Evolutionary conservation across 2,329 filamentous ascomycete genomes (phyloP).

Genomic region (Xylariales sp.): DNA sequence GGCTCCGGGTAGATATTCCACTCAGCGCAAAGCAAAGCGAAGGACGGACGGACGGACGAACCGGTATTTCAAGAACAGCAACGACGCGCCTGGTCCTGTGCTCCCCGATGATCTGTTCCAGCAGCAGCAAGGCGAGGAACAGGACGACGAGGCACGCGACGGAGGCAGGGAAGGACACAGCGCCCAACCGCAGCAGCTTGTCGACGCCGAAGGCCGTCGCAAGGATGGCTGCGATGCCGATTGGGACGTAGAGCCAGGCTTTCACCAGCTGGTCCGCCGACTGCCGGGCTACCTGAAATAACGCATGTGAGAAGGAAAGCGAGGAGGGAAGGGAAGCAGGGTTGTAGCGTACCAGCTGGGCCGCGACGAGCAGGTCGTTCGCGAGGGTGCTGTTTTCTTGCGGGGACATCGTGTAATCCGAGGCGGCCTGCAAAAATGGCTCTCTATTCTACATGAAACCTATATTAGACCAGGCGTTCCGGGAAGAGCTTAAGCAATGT

Average conservation of each 20-base stretch:
- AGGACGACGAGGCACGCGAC: constrained; percentile 68
- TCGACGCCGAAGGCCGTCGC: constrained; percentile 58
- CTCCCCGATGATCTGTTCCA: constrained; percentile 60
- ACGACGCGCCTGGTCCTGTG: constrained; percentile 61
- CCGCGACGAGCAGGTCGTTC: constrained; percentile 16
- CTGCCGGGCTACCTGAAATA: constrained; percentile 36
- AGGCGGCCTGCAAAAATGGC: neutral
- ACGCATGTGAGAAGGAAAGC: neutral
- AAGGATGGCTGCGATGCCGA: constrained; percentile 56
- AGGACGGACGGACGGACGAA: constrained; percentile 47
- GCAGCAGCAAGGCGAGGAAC: constrained; percentile 61
- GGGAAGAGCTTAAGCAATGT: neutral
- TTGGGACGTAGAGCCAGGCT: constrained; percentile 64
- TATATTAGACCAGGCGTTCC: neutral
- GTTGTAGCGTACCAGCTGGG: constrained; percentile 14
- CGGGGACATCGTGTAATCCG: neutral
- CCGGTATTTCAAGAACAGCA: constrained; percentile 64
- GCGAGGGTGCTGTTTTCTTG: constrained; percentile 5
- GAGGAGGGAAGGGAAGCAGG: neutral
- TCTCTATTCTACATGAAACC: neutral
- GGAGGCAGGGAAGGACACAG: constrained; percentile 68
- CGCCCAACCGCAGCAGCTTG: constrained; percentile 57
- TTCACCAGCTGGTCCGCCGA: constrained; percentile 43
- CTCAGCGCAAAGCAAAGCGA: constrained; percentile 28
- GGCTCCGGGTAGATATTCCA: too few relatives aligned